A percentile compares a stretch with the other conserved stretches of the same genome.
Conservation (phyloP, 768 basidiomycete genomes). For the Leccinum rimulosum region DNA sequence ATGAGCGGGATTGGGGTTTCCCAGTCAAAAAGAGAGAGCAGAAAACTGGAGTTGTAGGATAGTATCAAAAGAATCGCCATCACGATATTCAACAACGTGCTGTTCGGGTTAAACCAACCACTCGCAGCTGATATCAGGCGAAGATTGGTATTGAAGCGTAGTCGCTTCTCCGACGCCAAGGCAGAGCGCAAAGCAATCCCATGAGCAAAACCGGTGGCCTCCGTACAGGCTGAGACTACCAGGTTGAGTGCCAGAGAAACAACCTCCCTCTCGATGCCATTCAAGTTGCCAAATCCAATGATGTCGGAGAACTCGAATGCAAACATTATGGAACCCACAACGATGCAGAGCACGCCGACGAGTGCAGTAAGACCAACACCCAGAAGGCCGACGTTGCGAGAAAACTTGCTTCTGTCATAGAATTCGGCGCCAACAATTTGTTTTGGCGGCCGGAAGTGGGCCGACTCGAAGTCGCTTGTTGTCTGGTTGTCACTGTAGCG, state of each 20-base stretch:
- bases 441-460: no score
- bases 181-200: conserved; percentile 26
- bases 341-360: no score
- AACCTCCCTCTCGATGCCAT: conserved; percentile 15
- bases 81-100: conserved; percentile 18
- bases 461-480: no score
- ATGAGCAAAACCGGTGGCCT: conserved; percentile 28
- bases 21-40: no score
- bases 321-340: conserved; percentile 2
- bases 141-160: conserved; percentile 31
- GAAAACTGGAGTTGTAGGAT: conserved; percentile 28
- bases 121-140: conserved; percentile 24
- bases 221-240: conserved; percentile 28
- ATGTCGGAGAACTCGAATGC: conserved; percentile 16
- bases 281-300: conserved; percentile 12
- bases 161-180: conserved; percentile 22
- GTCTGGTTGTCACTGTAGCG: no score
- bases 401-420: no score
- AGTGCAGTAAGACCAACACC: no score
- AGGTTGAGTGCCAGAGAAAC: conserved; percentile 24
- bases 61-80: conserved; percentile 30
- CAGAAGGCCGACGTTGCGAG: no score
- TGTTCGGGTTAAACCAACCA: conserved; percentile 24
- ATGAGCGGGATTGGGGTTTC: conserved; percentile 19
- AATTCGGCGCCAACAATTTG: no score